Conservation (phyloP, 2,329 filamentous ascomycete species). For the Colletotrichum orbiculare region DNA sequence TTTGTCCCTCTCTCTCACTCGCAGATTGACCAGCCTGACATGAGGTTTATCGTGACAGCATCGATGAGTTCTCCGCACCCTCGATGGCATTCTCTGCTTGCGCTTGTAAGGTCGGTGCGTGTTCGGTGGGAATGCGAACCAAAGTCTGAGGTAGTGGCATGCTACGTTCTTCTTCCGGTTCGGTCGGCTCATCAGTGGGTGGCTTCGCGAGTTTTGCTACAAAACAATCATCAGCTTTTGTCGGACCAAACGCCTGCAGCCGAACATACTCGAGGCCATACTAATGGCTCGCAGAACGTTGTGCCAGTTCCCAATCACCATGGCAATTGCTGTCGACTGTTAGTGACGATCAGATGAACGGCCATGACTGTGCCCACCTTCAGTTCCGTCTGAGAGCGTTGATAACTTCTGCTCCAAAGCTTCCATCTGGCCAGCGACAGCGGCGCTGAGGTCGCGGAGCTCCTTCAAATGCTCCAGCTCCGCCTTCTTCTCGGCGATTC, state of each 20-base stretch:
- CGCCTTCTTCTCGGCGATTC: conserved; percentile 87
- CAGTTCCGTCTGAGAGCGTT: conserved; percentile 83
- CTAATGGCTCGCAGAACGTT: conserved; percentile 86
- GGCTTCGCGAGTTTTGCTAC: conserved; percentile 77
- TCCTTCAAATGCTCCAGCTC: conserved; percentile 84
- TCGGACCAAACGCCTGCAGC: neutral
- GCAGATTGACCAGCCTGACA: too few species aligned
- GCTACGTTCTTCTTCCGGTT: conserved; percentile 28
- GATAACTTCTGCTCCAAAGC: conserved; percentile 80
- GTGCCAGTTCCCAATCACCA: conserved; percentile 89
- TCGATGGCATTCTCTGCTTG: conserved; percentile 65
- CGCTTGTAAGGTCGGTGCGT: conserved; percentile 73
- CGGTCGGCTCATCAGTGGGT: conserved; percentile 53
- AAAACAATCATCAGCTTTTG: conserved; percentile 10
- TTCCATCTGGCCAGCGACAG: conserved; percentile 85
- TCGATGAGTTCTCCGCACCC: conserved; percentile 48
- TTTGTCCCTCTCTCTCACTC: neutral
- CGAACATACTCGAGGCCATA: conserved; percentile 80
- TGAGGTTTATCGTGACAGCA: conserved; percentile 12
- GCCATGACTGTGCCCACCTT: conserved; percentile 62
- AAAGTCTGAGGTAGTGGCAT: conserved; percentile 79
- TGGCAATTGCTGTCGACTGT: conserved; percentile 73
- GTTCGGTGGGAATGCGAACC: conserved; percentile 86
- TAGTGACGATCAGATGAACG: neutral
- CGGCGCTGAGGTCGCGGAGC: conserved; percentile 81